A percentile compares a stretch with the other conserved stretches of the same genome.
Conservation (phyloP, 2,329 filamentous ascomycete species). For the Tolypocladium amazonense region DNA sequence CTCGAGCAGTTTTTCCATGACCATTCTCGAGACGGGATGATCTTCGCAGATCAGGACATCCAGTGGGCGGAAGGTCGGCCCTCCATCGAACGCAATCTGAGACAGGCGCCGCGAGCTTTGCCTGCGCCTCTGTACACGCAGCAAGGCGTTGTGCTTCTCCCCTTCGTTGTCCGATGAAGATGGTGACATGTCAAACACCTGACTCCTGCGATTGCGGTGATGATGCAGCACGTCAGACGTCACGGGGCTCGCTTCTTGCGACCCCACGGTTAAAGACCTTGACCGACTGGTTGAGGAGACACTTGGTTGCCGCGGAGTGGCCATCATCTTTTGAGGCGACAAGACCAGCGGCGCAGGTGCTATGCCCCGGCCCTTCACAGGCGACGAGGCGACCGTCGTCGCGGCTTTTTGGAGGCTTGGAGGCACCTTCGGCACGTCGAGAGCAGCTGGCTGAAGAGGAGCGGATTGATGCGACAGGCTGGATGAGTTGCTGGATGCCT, state of each 20-base stretch:
- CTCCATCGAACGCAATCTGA: conserved; percentile 75
- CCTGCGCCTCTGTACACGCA: conserved; percentile 87
- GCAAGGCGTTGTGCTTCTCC: conserved; percentile 76
- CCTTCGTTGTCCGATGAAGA: conserved; percentile 97
- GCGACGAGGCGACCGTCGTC: conserved; percentile 42
- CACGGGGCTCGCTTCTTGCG: conserved; percentile 77
- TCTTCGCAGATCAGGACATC: conserved; percentile 97
- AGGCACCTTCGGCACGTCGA: conserved; percentile 58
- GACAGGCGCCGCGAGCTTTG: conserved; percentile 93
- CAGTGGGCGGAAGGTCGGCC: conserved; percentile 77
- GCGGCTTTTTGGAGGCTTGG: conserved; percentile 50
- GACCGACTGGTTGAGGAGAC: conserved; percentile 58
- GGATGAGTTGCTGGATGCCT: conserved; percentile 84
- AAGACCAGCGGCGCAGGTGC: conserved; percentile 39
- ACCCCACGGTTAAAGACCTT: conserved; percentile 85
- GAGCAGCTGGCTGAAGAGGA: conserved; percentile 58
- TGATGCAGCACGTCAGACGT: conserved; percentile 58
- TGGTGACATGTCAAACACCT: conserved; percentile 91
- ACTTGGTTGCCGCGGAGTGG: conserved; percentile 50
- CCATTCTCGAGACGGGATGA: conserved; percentile 89
- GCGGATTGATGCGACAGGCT: conserved; percentile 70
- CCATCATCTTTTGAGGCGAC: conserved; percentile 53
- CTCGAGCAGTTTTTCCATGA: conserved; percentile 97
- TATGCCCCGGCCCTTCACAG: conserved; percentile 43
- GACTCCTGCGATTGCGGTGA: conserved; percentile 85